A percentile compares a stretch with the other conserved stretches of the same genome.
Evolutionary conservation across 768 basidiomycete species (phyloP).

Genomic region (Antrodiella citrinella): DNA sequence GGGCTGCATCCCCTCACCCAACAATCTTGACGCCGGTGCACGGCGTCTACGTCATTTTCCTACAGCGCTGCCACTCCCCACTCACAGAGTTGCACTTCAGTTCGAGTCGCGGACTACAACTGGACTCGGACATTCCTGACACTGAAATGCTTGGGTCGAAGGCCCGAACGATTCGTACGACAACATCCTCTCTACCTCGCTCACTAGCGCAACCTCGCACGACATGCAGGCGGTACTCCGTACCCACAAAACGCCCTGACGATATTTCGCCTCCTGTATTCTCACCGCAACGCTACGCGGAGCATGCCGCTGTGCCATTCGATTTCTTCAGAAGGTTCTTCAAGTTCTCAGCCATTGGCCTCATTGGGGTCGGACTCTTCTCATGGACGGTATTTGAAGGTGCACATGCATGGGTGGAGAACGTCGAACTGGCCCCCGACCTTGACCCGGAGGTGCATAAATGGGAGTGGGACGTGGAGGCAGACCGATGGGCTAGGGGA

Average conservation of each 20-base stretch:
- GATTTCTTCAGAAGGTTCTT: conserved; percentile 37
- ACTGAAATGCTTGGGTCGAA: background rate
- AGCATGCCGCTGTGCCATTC: conserved; percentile 31
- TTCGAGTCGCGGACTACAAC: no score
- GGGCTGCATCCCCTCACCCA: no score
- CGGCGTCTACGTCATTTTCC: no score
- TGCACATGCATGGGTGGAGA: conserved; percentile 59
- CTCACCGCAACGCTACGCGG: conserved; percentile 24
- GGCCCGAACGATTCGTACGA: background rate
- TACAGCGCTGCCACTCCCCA: no score
- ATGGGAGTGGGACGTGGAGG: conserved; percentile 65
- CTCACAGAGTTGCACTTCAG: no score
- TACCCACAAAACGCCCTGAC: background rate
- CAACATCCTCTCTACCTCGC: conserved; percentile 11
- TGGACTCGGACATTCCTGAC: no score
- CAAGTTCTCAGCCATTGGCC: conserved; percentile 40
- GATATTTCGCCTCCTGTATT: background rate
- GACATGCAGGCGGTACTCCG: background rate
- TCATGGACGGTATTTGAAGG: conserved; percentile 43
- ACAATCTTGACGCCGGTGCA: no score
- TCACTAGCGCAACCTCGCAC: conserved; percentile 8
- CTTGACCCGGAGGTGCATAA: conserved; percentile 41
- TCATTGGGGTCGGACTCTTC: conserved; percentile 36
- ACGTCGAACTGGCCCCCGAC: conserved; percentile 39
- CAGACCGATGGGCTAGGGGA: conserved; percentile 51